Conservation (phyloP, 257 asterid genomes). For the Solanum medicagineum region DNA sequence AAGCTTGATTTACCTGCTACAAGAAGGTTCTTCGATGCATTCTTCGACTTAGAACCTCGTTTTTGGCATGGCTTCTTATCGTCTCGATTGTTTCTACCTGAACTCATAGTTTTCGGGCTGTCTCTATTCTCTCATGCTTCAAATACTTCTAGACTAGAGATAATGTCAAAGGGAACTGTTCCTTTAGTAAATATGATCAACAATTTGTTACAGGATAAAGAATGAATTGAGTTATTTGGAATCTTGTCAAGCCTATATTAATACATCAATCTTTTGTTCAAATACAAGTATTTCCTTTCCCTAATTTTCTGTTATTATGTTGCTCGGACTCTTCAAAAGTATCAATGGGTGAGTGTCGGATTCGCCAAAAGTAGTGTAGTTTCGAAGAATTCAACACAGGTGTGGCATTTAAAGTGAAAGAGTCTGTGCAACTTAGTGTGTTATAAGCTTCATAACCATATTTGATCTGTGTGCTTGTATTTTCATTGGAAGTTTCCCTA, state of each 20-base stretch:
- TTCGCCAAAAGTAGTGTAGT: no score
- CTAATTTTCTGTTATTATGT: no score
- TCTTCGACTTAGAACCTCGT: conserved; percentile 82
- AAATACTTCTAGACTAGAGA: conserved; percentile 67
- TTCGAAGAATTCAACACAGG: no score
- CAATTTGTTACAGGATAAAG: conserved; percentile 59
- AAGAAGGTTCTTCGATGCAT: conserved; percentile 79
- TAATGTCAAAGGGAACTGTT: conserved; percentile 80
- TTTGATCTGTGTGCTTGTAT: no score
- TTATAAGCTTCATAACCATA: not conserved
- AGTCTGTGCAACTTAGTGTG: no score
- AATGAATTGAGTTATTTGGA: conserved; percentile 8
- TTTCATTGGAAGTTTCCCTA: not conserved
- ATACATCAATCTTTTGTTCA: not conserved
- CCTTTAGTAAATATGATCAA: conserved; percentile 67
- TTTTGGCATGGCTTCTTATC: conserved; percentile 96
- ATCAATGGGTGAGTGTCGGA: no score
- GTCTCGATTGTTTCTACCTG: conserved; percentile 79
- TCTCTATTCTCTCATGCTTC: conserved; percentile 71
- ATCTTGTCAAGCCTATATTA: not conserved
- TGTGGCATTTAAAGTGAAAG: no score
- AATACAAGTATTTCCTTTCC: not conserved
- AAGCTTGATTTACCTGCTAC: conserved; percentile 81
- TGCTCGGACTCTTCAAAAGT: no score
- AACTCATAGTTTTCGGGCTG: conserved; percentile 63